Conservation (phyloP, 2,329 filamentous ascomycete species). For the Drechslerella dactyloides region DNA sequence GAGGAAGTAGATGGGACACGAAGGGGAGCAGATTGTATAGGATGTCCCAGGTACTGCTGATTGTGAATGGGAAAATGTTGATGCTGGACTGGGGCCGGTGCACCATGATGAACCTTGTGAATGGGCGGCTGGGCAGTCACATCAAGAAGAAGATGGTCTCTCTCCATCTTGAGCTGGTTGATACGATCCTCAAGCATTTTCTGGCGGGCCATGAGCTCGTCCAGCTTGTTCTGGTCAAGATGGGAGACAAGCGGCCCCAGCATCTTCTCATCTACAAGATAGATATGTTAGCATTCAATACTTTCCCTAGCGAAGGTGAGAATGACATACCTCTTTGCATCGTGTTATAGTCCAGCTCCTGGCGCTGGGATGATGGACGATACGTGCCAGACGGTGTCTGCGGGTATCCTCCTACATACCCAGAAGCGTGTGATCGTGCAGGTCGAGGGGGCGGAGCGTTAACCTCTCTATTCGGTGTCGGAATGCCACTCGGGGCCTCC, state of each 20-base stretch:
- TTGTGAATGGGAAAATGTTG: not conserved
- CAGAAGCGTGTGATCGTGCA: conserved; percentile 17
- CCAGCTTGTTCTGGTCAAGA: conserved; percentile 42
- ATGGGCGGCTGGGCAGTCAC: conserved; percentile 21
- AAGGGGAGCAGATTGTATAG: conserved; percentile 18
- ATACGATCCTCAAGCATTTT: conserved; percentile 45
- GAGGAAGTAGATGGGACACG: conserved; percentile 22
- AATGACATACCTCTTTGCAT: conserved; percentile 44
- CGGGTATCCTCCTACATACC: conserved; percentile 35
- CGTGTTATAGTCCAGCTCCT: conserved; percentile 38
- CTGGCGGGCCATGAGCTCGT: conserved; percentile 46
- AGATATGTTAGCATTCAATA: not conserved
- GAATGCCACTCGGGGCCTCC: conserved; percentile 41
- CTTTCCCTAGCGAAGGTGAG: not conserved
- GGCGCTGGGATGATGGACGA: conserved; percentile 26
- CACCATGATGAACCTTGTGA: conserved; percentile 31
- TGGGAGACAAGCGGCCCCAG: conserved; percentile 41
- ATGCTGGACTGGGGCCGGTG: conserved; percentile 8
- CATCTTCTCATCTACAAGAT: conserved; percentile 46
- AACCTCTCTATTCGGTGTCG: conserved; percentile 31
- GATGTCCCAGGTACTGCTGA: conserved; percentile 11
- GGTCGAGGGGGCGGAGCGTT: conserved; percentile 17
- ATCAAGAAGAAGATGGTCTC: conserved; percentile 47
- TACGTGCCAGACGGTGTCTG: conserved; percentile 6
- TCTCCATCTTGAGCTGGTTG: conserved; percentile 44